Conservation (phyloP, 371 early-diverging fungal genomes). For the Chytridium lagenaria region DNA sequence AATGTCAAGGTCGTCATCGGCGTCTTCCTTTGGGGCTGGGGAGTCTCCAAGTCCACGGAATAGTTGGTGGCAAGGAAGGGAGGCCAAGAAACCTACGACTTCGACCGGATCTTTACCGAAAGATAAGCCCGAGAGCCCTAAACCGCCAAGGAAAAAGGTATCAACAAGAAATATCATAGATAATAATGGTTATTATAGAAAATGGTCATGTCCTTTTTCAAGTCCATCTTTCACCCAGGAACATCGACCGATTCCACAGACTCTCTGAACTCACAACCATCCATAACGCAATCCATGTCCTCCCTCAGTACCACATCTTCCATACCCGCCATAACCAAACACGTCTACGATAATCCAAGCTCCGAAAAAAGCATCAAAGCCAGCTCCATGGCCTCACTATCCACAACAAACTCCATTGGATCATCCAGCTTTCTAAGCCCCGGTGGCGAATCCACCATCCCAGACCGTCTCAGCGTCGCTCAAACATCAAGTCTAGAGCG, state of each 20-base stretch:
- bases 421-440: neutral
- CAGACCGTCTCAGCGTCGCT: neutral
- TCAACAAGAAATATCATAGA: neutral
- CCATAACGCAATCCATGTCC: conserved; percentile 21
- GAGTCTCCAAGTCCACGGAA: neutral
- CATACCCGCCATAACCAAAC: neutral
- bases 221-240: neutral
- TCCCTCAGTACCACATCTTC: neutral
- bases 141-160: conserved; percentile 7
- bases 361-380: neutral
- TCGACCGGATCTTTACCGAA: neutral
- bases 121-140: conserved; percentile 7
- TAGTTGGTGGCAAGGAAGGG: conserved; percentile 11
- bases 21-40: neutral
- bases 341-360: neutral
- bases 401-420: neutral
- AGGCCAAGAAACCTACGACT: neutral
- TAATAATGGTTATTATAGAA: neutral
- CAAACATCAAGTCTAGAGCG: neutral
- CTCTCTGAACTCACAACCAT: conserved; percentile 22
- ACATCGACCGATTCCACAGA: conserved; percentile 10
- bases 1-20: conserved; percentile 3
- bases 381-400: conserved; percentile 5
- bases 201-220: neutral
- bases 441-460: neutral